Base-by-base conservation (phyloP, 768 basidiomycete species). In the Mycena alexandri region DNA sequence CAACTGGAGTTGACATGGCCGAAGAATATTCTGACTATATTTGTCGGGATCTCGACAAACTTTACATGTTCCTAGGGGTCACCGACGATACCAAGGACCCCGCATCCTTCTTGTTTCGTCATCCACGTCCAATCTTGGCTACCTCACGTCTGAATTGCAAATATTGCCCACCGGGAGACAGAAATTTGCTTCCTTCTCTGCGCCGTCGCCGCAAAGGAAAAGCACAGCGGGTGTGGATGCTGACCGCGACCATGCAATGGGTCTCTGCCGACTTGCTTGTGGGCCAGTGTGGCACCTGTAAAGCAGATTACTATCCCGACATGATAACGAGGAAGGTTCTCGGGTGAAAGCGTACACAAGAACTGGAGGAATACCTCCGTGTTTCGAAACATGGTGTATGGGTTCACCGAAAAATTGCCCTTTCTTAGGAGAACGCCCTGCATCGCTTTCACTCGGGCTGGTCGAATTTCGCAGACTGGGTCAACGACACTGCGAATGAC, bases 331-430 rank as follows among this genome's bases (percentile, higher is more conserved):
- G 29, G 16, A 53, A 58, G n/a, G 50, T 33, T 16, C 14, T 14
- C 2, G 50, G 69, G 12, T 41, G 67, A 7, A 47, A 69, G 29
- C 53, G 59, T 6, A 13, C 41, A 0, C 19, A 67, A 38, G 12
- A n/a, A 0, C 63, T 69, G 3, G 74, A 75, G 0, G 21, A 52
- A 34, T 77, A 71, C 63, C 42, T 77, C 3, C 69, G 76, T 17
- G 69, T 78, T 14, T 78, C 75, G 1, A 74, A 76, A 58, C 34
- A 54, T 55, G 77, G 74, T 0, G 41, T 77, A 7, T 78, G 75
- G 75, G 69, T 73, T 3, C 71, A 77, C 42, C 42, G 71, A 17
- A 65, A 42, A 24, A 60, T 79, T 47, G 78, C 75, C 0, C 0
- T 70, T n/a, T 67, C 68, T 1, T 76, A 78, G 57, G 76, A 77